Percentiles rank a stretch among this genome's conserved stretches.
These are phyloP conservation scores for Salinomyces thailandicus DNA, from an alignment of 2,329 filamentous ascomycete species.

Conservation along the genomic window DNA sequence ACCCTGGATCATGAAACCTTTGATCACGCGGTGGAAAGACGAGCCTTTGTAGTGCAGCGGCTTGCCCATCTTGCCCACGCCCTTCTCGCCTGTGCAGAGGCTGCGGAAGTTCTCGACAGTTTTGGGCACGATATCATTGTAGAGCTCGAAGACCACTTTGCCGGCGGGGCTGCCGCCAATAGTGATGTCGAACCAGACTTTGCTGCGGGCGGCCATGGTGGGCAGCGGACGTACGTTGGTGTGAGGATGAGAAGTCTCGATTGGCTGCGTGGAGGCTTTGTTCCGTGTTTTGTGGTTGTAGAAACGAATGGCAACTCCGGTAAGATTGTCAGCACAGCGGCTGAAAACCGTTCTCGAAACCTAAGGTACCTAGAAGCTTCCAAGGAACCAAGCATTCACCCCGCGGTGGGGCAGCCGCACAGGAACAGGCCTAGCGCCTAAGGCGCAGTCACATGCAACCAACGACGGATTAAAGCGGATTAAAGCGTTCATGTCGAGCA, in stretches of 20 bases:
- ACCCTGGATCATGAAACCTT: conserved; percentile 97
- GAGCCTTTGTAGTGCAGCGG: conserved; percentile 88
- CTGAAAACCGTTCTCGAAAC: too few relatives aligned
- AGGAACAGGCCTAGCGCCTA: too few relatives aligned
- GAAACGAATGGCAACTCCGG: too few relatives aligned
- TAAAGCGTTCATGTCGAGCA: too few relatives aligned
- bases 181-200: conserved; percentile 88
- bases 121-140: conserved; percentile 65
- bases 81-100: conserved; percentile 92
- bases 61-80: conserved; percentile 67
- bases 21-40: conserved; percentile 91
- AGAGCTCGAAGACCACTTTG: conserved; percentile 76
- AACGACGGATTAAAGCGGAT: too few relatives aligned
- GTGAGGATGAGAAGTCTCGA: background rate
- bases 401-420: too few relatives aligned
- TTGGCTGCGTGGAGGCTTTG: too few relatives aligned
- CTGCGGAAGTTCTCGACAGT: conserved; percentile 94
- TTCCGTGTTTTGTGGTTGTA: too few relatives aligned
- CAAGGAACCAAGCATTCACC: too few relatives aligned
- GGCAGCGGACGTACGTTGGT: background rate
- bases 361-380: too few relatives aligned
- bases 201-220: conserved; percentile 43
- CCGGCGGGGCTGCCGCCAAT: conserved; percentile 65
- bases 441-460: too few relatives aligned
- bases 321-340: too few relatives aligned